Evolutionary conservation across 768 basidiomycete genomes (phyloP), one percentile per base, ranked within the genome.

Genomic region (Punctularia strigosozonata): DNA sequence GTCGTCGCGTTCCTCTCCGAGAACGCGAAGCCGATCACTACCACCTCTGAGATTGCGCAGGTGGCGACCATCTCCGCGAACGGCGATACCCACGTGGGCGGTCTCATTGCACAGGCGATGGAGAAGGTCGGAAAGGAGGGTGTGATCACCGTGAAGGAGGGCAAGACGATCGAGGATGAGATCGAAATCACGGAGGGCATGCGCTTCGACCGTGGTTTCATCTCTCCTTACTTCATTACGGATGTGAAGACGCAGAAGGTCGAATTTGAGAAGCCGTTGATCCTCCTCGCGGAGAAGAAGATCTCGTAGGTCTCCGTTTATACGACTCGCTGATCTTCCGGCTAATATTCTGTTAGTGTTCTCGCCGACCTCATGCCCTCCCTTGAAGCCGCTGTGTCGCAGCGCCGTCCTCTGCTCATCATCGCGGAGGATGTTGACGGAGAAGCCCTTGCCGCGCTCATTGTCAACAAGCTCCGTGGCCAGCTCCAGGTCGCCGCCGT

Each of bases 121-220:
- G 94, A 98, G 65, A 95, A 95, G 62, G 94, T 98, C 44, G 94
- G 94, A 57, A 95, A 94, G 69, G 94, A 99, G 65, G 94, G 94
- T 59, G 94, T 98, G 55, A 98, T 99, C 69, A 98, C 94, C 36
- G 92, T 99, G 60, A 99, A 98, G 71, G 94, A 99, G 62, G 94
- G 94, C 31, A 80, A 84, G 50, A 98, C 94, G 4, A 95, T 92
- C 47, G 91, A 97, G 51, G 94, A 99, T 56, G 91, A 95, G 63
- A 97, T 97, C 56, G 94, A 99, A 60, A 91, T 99, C 53, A 97
- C 94, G 20, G 94, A 99, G 66, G 94, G 94, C 61, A 99, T 99
- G 94, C 80, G 91, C 53, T 97, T 99, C 66, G 94, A 99, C 75
- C 85, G 94, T 39, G 94, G 94, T 17, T 99, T 77, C 73, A 94